A percentile compares a stretch with the other conserved stretches of the same genome.
Evolutionary conservation across 345 rosid species (phyloP).

Genomic region (Atalantia buxifolia): DNA sequence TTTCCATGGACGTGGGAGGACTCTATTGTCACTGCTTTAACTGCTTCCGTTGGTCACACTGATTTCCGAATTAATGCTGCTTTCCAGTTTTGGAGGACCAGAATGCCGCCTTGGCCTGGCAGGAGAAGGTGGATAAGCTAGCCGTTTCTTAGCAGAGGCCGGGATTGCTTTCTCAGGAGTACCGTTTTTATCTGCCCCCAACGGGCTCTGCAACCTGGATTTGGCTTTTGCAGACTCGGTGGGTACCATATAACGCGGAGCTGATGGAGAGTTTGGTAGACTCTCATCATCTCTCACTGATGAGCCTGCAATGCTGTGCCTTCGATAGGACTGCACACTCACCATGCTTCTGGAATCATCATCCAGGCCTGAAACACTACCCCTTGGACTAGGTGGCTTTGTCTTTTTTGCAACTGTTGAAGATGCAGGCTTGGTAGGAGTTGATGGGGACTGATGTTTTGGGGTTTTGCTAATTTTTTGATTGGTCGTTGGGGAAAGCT

Average conservation of each 20-base stretch:
- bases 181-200: conserved; percentile 46
- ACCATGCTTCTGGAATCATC: conserved; percentile 72
- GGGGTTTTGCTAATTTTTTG: conserved; percentile 47
- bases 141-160: conserved; percentile 64
- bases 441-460: conserved; percentile 53
- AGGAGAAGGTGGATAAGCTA: conserved; percentile 74
- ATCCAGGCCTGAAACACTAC: conserved; percentile 38
- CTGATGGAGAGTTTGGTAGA: conserved; percentile 48
- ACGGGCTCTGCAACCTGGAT: conserved; percentile 58
- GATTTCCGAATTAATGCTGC: conserved; percentile 37
- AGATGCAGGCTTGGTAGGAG: conserved; percentile 51
- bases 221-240: conserved; percentile 87
- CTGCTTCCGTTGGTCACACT: conserved; percentile 39
- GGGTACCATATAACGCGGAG: conserved; percentile 90
- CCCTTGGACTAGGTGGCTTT: conserved; percentile 53
- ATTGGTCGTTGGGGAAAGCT: conserved; percentile 57
- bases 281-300: conserved; percentile 75
- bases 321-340: conserved; percentile 57
- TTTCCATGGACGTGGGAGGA: neutral
- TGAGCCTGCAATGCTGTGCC: conserved; percentile 73
- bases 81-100: conserved; percentile 73
- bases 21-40: conserved; percentile 1
- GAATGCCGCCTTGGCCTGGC: conserved; percentile 74
- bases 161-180: conserved; percentile 41
- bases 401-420: conserved; percentile 48